Base-by-base conservation (phyloP, 805 yeast species). In the Kazachstania bromeliacearum region DNA sequence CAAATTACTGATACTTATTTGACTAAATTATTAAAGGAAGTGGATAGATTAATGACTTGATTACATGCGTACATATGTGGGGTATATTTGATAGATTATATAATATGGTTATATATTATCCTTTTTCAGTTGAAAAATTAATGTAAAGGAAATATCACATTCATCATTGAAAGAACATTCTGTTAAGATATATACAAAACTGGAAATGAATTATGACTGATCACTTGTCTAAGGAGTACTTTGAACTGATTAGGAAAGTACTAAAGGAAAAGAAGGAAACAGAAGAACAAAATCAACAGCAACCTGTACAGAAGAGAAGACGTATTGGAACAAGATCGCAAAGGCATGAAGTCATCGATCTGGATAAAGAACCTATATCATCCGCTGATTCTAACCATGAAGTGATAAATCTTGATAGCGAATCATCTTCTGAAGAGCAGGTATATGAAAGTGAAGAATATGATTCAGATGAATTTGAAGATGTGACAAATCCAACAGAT, bases 1-100 rank as follows among this genome's bases (percentile, higher is more conserved):
- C 29, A 49, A 14, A 43, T 51, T 12, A 38, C 41, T 1, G 79
- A 75, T 44, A 45, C 40, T 24, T 77, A 74, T 43, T 51, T 75
- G 29, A 60, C 55, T 15, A 60, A 55, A 14, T 47, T 67, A 31
- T 48, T 63, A 15, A 32, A 30, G 10, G 42, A 53, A 10, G 70
- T 60, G 1, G 53, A 51, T 28, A 40, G 33, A 30, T 9, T 21
- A 13, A 28, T 27, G 33, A 14, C 25, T 2, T 23, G 27, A 34
- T 21, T 6, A 8, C 22, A 16, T 5, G 10, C n/a, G 20, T 15
- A 13, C 14, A 26, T n/a, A 26, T 7, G 16, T 26, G 7, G 28
- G n/a, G n/a, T n/a, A n/a, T n/a, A n/a, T n/a, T n/a, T n/a, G n/a
- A n/a, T n/a, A n/a, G n/a, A n/a, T n/a, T n/a, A n/a, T n/a, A n/a